Conservation (phyloP, 257 asterid species). For the Eucommia ulmoides region DNA sequence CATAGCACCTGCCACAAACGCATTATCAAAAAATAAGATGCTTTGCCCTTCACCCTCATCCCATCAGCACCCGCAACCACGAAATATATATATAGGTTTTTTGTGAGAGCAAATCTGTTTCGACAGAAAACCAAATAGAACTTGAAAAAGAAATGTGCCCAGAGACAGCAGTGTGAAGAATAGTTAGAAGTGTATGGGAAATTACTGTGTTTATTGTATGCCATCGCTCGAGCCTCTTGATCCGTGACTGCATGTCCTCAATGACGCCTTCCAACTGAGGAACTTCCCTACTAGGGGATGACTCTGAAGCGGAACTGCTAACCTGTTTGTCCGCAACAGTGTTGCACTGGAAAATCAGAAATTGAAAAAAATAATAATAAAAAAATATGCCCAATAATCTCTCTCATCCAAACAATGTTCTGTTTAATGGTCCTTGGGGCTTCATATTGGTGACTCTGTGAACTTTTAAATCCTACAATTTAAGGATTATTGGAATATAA, state of each 20-base stretch:
- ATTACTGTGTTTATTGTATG: slow-evolving; percentile 66
- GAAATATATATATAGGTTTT: no score
- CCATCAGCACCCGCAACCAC: no score
- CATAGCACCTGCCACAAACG: slow-evolving; percentile 61
- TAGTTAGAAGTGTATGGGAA: slow-evolving; percentile 8
- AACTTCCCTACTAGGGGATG: slow-evolving; percentile 73
- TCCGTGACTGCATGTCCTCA: slow-evolving; percentile 88
- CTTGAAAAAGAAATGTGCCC: no score
- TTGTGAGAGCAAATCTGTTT: no score
- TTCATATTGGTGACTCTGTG: no score
- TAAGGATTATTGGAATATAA: no score
- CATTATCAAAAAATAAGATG: neutral
- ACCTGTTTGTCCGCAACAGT: slow-evolving; percentile 38
- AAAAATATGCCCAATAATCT: no score
- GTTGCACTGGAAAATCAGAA: slow-evolving; percentile 8
- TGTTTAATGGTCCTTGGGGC: no score
- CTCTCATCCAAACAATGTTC: no score
- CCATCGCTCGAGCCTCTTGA: slow-evolving; percentile 87
- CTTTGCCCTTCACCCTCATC: no score
- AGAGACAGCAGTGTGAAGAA: no score
- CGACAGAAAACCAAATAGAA: neutral
- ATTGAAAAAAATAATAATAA: neutral
- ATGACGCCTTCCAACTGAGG: slow-evolving; percentile 59
- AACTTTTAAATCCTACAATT: no score
- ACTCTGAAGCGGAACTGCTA: slow-evolving; percentile 70